Evolutionary conservation across 2,329 filamentous ascomycete species (phyloP).

Genomic region (Xylaria sp.): DNA sequence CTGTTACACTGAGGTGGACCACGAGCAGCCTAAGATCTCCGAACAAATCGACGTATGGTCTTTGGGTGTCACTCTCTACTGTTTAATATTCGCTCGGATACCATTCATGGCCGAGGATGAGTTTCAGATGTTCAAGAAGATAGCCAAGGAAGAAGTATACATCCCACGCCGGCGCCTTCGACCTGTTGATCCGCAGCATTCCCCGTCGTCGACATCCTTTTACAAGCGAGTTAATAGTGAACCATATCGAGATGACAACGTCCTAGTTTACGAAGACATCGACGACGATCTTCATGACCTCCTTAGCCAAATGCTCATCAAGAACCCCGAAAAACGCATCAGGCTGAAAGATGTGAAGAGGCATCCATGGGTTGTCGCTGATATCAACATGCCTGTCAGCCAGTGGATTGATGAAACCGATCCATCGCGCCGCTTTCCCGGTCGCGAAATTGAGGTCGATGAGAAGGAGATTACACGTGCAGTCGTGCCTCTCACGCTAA

Average conservation of each 20-base stretch:
- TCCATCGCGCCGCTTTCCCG: conserved; percentile 78
- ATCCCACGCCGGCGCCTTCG: conserved; percentile 85
- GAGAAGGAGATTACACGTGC: conserved; percentile 89
- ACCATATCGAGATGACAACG: conserved; percentile 79
- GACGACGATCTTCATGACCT: conserved; percentile 84
- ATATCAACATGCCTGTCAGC: conserved; percentile 73
- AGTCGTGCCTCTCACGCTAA: conserved; percentile 86
- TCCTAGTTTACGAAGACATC: conserved; percentile 85
- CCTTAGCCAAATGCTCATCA: conserved; percentile 80
- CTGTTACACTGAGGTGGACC: conserved; percentile 84
- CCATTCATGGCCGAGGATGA: conserved; percentile 94
- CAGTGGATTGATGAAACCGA: conserved; percentile 96
- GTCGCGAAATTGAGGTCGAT: conserved; percentile 90
- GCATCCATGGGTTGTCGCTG: conserved; percentile 88
- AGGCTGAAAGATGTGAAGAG: conserved; percentile 91
- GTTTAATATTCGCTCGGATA: conserved; percentile 91
- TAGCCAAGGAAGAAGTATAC: conserved; percentile 91
- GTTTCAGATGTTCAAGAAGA: conserved; percentile 89
- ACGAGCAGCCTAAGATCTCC: conserved; percentile 79
- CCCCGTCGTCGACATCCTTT: conserved; percentile 64
- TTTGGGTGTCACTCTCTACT: conserved; percentile 93
- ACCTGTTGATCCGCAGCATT: conserved; percentile 72
- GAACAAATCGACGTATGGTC: conserved; percentile 98
- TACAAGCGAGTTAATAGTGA: conserved; percentile 68
- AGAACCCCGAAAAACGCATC: conserved; percentile 90